phyloP scores from a whole-genome alignment of 2,329 filamentous ascomycete species.

The Colletotrichum acutatum region DNA sequence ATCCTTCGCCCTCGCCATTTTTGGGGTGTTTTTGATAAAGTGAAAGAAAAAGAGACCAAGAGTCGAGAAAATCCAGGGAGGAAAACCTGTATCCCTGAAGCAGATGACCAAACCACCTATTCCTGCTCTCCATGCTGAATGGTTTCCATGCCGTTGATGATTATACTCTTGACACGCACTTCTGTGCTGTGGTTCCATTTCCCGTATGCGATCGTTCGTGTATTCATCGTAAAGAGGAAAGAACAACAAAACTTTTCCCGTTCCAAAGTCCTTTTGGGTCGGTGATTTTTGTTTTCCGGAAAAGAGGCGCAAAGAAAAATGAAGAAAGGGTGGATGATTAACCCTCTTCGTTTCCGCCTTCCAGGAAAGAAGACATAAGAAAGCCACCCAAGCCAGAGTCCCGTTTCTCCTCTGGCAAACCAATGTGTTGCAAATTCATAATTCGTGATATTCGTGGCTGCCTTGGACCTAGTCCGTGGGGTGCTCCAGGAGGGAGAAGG shows the following conservation, averaged over 20 bases:
- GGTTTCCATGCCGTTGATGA: conserved; percentile 22
- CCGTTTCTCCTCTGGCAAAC: conserved; percentile 36
- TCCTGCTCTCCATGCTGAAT: conserved; percentile 13
- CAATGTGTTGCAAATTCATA: conserved; percentile 30
- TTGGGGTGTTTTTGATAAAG: conserved; percentile 4
- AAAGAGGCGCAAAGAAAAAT: conserved; percentile 1
- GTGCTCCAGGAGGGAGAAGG: conserved; percentile 28
- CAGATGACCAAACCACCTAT: conserved; percentile 18
- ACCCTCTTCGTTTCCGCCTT: neutral
- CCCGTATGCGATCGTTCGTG: conserved; percentile 21
- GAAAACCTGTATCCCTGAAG: conserved; percentile 3
- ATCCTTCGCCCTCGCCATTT: conserved; percentile 1
- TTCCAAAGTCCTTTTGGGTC: conserved; percentile 22
- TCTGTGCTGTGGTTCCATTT: conserved; percentile 23
- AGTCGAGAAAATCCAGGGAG: neutral
- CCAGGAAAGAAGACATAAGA: neutral
- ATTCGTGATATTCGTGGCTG: conserved; percentile 26
- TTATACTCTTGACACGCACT: conserved; percentile 20
- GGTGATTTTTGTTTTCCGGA: conserved; percentile 31
- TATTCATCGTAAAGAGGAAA: conserved; percentile 12
- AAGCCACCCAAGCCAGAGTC: conserved; percentile 33
- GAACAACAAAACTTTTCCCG: conserved; percentile 21
- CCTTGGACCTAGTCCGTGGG: conserved; percentile 15
- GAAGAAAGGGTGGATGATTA: conserved; percentile 6
- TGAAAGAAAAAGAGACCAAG: neutral